These are phyloP conservation scores for Gypsophila paniculata DNA, from an alignment of 179 eudicot genomes.

Conservation along the genomic window DNA sequence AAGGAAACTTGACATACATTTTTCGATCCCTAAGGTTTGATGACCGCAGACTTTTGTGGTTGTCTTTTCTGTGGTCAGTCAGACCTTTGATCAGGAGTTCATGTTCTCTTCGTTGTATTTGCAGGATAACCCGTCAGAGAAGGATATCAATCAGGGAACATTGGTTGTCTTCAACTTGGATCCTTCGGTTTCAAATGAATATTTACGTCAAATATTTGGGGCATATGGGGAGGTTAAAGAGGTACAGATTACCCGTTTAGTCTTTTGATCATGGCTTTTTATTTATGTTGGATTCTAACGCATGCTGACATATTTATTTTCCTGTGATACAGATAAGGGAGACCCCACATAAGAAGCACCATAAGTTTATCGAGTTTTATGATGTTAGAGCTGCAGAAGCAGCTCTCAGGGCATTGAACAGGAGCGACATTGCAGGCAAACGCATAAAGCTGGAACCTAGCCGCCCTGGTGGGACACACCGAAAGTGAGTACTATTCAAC, in stretches of 20 bases:
- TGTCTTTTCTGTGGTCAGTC: background rate
- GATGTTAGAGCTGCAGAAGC: slow-evolving; percentile 94
- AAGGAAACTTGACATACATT: slow-evolving; percentile 88
- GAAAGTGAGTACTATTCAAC: slow-evolving; percentile 47
- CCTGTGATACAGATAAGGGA: slow-evolving; percentile 62
- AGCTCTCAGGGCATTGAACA: slow-evolving; percentile 77
- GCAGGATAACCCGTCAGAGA: slow-evolving; percentile 86
- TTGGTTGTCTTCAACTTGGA: slow-evolving; percentile 85
- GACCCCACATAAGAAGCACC: slow-evolving; percentile 82
- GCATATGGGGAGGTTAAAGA: slow-evolving; percentile 88
- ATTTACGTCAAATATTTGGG: slow-evolving; percentile 72
- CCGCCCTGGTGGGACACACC: slow-evolving; percentile 89
- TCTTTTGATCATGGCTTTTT: background rate
- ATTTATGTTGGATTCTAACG: slow-evolving; percentile 11
- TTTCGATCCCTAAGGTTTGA: slow-evolving; percentile 84
- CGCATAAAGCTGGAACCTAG: slow-evolving; percentile 92
- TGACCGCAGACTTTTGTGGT: background rate
- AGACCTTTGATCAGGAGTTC: background rate
- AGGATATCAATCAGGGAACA: slow-evolving; percentile 90
- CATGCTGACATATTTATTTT: slow-evolving; percentile 9
- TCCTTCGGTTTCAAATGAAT: slow-evolving; percentile 82
- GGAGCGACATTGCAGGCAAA: slow-evolving; percentile 89
- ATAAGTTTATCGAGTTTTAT: slow-evolving; percentile 78
- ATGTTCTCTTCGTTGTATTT: background rate
- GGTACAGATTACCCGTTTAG: slow-evolving; percentile 45